These are phyloP conservation scores for Chaetomium sp. DNA, from an alignment of 2,329 filamentous ascomycete genomes.

Conservation along the genomic window DNA sequence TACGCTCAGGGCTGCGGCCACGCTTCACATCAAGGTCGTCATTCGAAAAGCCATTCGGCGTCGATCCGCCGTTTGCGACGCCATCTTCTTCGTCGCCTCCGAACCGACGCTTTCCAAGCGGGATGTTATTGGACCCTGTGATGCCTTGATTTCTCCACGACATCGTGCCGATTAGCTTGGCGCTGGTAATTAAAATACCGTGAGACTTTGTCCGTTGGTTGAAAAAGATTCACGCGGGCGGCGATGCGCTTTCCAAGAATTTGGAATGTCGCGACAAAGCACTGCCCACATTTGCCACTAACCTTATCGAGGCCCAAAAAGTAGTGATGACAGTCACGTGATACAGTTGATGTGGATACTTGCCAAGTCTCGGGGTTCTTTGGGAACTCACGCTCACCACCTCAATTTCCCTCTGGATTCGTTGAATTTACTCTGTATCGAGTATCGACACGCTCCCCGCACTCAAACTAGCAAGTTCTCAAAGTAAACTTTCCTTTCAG, in stretches of 20 bases:
- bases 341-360: not conserved
- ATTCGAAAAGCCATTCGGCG: conserved; percentile 18
- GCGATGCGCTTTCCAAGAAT: not conserved
- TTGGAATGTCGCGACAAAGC: not conserved
- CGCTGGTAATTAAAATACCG: not conserved
- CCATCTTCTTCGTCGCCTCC: conserved; percentile 45
- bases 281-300: not conserved
- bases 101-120: conserved; percentile 80
- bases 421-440: no score
- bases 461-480: no score
- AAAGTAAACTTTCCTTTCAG: not conserved
- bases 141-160: conserved; percentile 72
- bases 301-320: not conserved
- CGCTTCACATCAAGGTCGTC: conserved; percentile 61
- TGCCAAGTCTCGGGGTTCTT: not conserved
- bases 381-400: no score
- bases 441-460: no score
- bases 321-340: not conserved
- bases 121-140: conserved; percentile 97
- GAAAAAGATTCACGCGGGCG: not conserved
- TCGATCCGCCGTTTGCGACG: conserved; percentile 9
- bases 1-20: conserved; percentile 84
- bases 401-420: no score
- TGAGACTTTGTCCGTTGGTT: no score
- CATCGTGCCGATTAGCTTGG: conserved; percentile 38